Base-by-base conservation (phyloP, 495 filamentous ascomycete species). In the Parathielavia hyrcaniae region DNA sequence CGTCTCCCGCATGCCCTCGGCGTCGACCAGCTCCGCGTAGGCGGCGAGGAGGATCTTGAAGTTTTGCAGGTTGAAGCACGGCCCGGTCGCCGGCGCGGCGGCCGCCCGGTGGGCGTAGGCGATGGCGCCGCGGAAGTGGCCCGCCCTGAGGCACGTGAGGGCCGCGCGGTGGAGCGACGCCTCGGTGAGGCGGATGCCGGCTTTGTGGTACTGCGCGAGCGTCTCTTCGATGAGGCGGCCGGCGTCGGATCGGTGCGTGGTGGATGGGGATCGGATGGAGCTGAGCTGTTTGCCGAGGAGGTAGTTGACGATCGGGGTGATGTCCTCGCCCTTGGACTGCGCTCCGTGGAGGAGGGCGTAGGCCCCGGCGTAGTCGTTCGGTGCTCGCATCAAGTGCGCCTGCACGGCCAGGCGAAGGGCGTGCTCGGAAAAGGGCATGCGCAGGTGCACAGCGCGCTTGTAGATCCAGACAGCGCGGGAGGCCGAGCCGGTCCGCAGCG, bases 341-440 rank as follows among this genome's bases (percentile, higher is more conserved):
- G 71, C 72, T 12, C 48, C 47, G 10, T 58, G 62, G 1, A 81
- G 67, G 12, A 79, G 58, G 20, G 36, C 23, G 16, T 70, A 65
- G 4, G 73, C 66, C 23, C 50, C 56, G 17, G 53, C 43, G 32
- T 58, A 43, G 14, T 64, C 59, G 19, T 47, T 35, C 1, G 54
- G 38, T 4, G 62, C 45, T n/a, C 55, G 53, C 23, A 56, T 55
- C 53, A 78, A 57, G 10, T 67, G 62, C 13, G 78, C 78, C 20
- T 67, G 61, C 17, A 79, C 67, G 19, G 75, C 77, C 10, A 77
- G 53, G 11, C 64, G 63, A 4, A 79, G 64, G 50, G 70, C 70
- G 10, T 65, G 61, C 5, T 45, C 22, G 14, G 61, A 66, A 39
- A 60, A 62, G 0, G 64, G 68, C 70, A 76, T 69, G 2, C 71